These are phyloP conservation scores for Beverwykella pulmonaria DNA, from an alignment of 495 filamentous ascomycete species.

Conservation along the genomic window DNA sequence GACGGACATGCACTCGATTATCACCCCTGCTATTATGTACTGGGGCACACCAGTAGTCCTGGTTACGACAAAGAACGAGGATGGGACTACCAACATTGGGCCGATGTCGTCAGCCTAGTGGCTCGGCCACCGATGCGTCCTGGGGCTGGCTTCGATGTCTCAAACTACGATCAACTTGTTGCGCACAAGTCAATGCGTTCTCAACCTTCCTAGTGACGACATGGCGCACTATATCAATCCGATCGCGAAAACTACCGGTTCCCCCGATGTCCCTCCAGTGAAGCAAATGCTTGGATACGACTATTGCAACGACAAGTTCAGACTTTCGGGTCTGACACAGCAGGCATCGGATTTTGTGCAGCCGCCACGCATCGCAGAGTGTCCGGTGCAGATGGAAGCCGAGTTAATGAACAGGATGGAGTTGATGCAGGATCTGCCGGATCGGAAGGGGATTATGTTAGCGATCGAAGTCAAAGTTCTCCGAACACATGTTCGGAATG, in stretches of 20 bases:
- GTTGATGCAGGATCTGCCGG: slow-evolving; percentile 44
- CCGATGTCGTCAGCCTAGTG: slow-evolving; percentile 55
- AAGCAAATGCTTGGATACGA: slow-evolving; percentile 43
- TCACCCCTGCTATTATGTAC: slow-evolving; percentile 54
- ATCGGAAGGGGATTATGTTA: slow-evolving; percentile 32
- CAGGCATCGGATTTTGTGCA: slow-evolving; percentile 40
- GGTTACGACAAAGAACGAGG: slow-evolving; percentile 50
- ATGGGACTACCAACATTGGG: slow-evolving; percentile 49
- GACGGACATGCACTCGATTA: slow-evolving; percentile 45
- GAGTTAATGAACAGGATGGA: slow-evolving; percentile 43
- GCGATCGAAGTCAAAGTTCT: slow-evolving; percentile 34
- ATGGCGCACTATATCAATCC: slow-evolving; percentile 48
- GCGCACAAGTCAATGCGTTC: slow-evolving; percentile 51
- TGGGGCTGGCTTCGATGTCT: slow-evolving; percentile 46
- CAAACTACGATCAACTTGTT: slow-evolving; percentile 51
- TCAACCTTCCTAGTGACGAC: slow-evolving; percentile 49
- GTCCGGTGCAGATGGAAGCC: slow-evolving; percentile 50
- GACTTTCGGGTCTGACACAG: slow-evolving; percentile 43
- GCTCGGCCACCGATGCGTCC: slow-evolving; percentile 52
- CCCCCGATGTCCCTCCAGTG: slow-evolving; percentile 37
- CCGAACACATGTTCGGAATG: slow-evolving; percentile 30
- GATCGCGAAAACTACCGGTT: slow-evolving; percentile 50
- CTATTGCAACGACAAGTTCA: slow-evolving; percentile 52
- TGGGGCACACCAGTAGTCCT: slow-evolving; percentile 53
- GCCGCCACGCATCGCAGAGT: slow-evolving; percentile 45